phyloP scores from a whole-genome alignment of 257 asterid genomes.

The Echites panduratus region DNA sequence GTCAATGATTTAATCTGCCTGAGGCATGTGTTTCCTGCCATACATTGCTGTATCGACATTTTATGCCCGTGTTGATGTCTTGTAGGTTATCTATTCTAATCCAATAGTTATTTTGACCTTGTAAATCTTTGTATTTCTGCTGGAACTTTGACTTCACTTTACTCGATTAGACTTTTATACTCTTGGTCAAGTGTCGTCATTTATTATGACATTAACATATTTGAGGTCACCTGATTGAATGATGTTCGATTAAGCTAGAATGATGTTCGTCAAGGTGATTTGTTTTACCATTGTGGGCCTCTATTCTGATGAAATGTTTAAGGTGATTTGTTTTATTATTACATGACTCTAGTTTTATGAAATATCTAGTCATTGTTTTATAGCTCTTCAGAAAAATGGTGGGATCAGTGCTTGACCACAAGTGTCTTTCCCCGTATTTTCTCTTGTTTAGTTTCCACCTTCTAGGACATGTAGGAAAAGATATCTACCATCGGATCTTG shows the following conservation, averaged over 20 bases:
- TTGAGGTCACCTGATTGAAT: neutral
- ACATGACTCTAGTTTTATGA: neutral
- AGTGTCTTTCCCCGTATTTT: neutral
- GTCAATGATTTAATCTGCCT: neutral
- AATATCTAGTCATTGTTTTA: neutral
- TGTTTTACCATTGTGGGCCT: too few relatives aligned
- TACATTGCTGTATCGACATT: neutral
- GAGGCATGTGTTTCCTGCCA: neutral
- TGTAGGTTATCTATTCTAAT: neutral
- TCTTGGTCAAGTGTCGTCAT: neutral
- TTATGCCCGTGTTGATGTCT: neutral
- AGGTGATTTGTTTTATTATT: neutral
- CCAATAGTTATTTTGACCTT: neutral
- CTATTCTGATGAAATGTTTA: too few relatives aligned
- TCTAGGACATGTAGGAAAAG: neutral
- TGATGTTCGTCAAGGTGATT: neutral
- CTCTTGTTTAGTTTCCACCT: neutral
- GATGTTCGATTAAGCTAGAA: neutral
- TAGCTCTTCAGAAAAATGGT: neutral
- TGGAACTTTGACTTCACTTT: neutral
- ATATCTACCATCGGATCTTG: neutral
- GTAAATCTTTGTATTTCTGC: neutral
- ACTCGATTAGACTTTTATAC: neutral
- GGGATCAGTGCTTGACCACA: neutral
- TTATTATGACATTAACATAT: neutral